phyloP scores from a whole-genome alignment of 2,329 filamentous ascomycete species.

The Xylaria sp. region DNA sequence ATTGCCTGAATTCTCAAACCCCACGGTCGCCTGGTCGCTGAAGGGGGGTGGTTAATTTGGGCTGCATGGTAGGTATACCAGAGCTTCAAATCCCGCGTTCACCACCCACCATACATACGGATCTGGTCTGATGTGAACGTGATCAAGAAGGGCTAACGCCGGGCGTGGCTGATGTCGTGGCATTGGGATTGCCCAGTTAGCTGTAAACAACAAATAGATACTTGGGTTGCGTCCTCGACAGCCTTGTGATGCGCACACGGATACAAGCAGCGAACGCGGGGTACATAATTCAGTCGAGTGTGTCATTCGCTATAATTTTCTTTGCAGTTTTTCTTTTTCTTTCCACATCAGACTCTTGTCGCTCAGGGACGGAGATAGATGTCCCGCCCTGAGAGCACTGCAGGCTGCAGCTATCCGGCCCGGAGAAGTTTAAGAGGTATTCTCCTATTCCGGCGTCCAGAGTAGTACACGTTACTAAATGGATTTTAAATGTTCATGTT shows the following conservation, averaged over 20 bases:
- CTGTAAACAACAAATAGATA: neutral
- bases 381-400: neutral
- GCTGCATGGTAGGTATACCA: neutral
- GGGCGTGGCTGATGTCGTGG: conserved; percentile 15
- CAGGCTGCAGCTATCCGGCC: neutral
- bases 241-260: conserved; percentile 15
- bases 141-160: neutral
- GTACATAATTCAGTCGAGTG: neutral
- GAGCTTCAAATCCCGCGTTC: neutral
- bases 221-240: conserved; percentile 1
- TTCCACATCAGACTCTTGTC: neutral
- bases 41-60: conserved; percentile 24
- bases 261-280: conserved; percentile 3
- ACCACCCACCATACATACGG: no score
- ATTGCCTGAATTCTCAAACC: neutral
- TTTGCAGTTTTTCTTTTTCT: neutral
- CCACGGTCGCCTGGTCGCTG: neutral
- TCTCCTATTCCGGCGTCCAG: neutral
- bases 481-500: no score
- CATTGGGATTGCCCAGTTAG: conserved; percentile 15
- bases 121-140: conserved; percentile 1
- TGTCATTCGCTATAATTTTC: neutral
- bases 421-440: neutral
- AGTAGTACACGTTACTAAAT: neutral
- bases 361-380: neutral